Percentiles rank a stretch among this genome's conserved stretches.
phyloP scores from a whole-genome alignment of 2,329 filamentous ascomycete species.

The Beauveria sp. region DNA sequence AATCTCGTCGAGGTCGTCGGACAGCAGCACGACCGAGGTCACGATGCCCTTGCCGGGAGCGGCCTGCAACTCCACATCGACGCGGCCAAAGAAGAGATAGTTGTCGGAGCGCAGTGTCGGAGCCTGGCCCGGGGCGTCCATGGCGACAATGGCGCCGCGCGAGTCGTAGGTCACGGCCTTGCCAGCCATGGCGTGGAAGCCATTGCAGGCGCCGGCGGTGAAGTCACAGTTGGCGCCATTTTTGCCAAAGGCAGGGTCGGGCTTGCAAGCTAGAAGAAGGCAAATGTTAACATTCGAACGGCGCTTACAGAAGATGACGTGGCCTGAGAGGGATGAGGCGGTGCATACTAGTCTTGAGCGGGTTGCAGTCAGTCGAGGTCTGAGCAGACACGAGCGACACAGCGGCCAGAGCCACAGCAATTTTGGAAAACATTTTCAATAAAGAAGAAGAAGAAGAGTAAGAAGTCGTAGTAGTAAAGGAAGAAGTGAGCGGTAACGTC shows the following conservation, averaged over 20 bases:
- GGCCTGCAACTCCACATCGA: constrained; percentile 72
- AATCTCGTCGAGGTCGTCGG: constrained; percentile 82
- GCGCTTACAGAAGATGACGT: neutral
- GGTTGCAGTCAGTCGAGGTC: constrained; percentile 49
- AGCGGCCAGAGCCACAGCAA: constrained; percentile 42
- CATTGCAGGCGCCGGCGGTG: constrained; percentile 58
- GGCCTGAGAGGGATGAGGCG: neutral
- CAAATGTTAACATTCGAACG: neutral
- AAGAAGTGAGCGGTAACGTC: neutral
- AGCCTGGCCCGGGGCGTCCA: constrained; percentile 56
- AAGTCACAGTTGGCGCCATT: constrained; percentile 60
- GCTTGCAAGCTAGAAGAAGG: constrained; percentile 49
- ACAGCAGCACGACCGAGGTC: constrained; percentile 83
- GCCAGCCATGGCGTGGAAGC: constrained; percentile 38
- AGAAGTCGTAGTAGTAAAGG: neutral
- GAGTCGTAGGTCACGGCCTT: constrained; percentile 40
- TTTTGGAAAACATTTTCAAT: constrained; percentile 33
- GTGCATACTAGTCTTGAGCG: constrained; percentile 40
- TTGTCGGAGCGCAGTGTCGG: constrained; percentile 70
- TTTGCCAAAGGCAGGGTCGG: constrained; percentile 69
- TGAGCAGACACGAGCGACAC: constrained; percentile 44
- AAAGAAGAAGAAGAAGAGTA: neutral
- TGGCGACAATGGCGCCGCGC: constrained; percentile 52
- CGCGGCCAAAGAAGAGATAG: constrained; percentile 94
- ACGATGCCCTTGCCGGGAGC: constrained; percentile 79